A percentile compares a stretch with the other conserved stretches of the same genome.
Evolutionary conservation across 1,139 yeast species (phyloP).

Genomic region (Hemisphaericaspora lyxosophila): DNA sequence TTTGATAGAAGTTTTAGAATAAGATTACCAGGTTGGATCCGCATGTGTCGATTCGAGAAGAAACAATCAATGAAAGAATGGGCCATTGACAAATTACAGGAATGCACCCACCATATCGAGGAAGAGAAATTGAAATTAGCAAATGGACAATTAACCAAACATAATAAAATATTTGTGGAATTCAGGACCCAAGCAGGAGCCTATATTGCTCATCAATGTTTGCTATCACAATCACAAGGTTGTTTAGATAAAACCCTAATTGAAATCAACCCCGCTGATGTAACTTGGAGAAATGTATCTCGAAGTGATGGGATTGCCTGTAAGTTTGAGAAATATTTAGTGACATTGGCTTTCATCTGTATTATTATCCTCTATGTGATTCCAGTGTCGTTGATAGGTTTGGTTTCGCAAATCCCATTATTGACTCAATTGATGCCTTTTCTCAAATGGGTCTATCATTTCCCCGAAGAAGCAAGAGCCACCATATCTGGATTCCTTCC

Average conservation of each 20-base stretch:
- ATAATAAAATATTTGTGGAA: constrained; percentile 51
- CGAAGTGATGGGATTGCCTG: constrained; percentile 31
- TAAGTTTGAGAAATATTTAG: constrained; percentile 38
- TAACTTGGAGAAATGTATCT: constrained; percentile 58
- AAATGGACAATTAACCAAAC: constrained; percentile 20
- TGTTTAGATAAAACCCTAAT: constrained; percentile 40
- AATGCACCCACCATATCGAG: constrained; percentile 21
- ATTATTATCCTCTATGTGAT: constrained; percentile 62
- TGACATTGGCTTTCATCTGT: constrained; percentile 42
- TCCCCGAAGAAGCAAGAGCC: constrained; percentile 55
- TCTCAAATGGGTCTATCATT: constrained; percentile 47
- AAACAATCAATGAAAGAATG: constrained; percentile 25
- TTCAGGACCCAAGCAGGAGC: constrained; percentile 51
- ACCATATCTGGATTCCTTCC: constrained; percentile 60
- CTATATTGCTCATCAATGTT: constrained; percentile 54
- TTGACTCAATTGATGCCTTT: constrained; percentile 56
- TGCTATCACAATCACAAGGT: constrained; percentile 45
- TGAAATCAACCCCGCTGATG: constrained; percentile 58
- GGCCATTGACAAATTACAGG: constrained; percentile 25
- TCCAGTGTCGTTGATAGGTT: constrained; percentile 71
- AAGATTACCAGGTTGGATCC: constrained; percentile 31
- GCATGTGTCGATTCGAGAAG: constrained; percentile 25
- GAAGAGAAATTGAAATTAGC: constrained; percentile 20
- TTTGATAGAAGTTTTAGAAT: constrained; percentile 27
- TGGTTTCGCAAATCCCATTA: constrained; percentile 64